Conservation (phyloP, 2,329 filamentous ascomycete genomes). For the Pseudogymnoascus sp. region DNA sequence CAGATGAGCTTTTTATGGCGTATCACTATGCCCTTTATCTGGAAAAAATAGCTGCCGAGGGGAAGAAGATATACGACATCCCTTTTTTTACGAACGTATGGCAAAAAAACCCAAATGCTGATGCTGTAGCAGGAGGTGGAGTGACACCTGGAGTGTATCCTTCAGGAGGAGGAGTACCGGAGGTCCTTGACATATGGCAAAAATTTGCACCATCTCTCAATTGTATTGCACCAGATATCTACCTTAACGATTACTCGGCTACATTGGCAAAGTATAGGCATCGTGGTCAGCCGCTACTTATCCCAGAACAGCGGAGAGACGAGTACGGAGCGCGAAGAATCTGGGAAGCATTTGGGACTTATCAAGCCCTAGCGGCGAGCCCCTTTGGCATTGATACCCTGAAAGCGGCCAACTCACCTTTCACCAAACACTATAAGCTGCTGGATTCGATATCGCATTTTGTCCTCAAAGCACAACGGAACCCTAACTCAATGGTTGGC, state of each 20-base stretch:
- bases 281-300: slow-evolving; percentile 37
- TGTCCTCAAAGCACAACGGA: slow-evolving; percentile 35
- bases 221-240: slow-evolving; percentile 42
- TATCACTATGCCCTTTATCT: too few species aligned
- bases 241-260: slow-evolving; percentile 37
- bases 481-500: slow-evolving; percentile 29
- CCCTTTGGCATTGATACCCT: slow-evolving; percentile 39
- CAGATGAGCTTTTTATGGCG: too few species aligned
- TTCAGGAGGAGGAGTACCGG: slow-evolving; percentile 37
- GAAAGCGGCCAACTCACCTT: slow-evolving; percentile 27
- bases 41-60: too few species aligned
- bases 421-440: slow-evolving; percentile 35
- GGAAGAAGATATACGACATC: too few species aligned
- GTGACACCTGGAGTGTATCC: slow-evolving; percentile 38
- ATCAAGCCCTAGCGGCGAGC: slow-evolving; percentile 30
- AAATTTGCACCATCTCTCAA: slow-evolving; percentile 37
- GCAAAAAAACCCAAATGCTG: too few species aligned
- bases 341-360: slow-evolving; percentile 33
- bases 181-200: slow-evolving; percentile 40
- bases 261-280: slow-evolving; percentile 37
- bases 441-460: slow-evolving; percentile 30
- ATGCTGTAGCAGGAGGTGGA: slow-evolving; percentile 30
- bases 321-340: slow-evolving; percentile 36
- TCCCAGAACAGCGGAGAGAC: slow-evolving; percentile 41
- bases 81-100: too few species aligned